Conservation (phyloP, 805 yeast genomes). For the Pichia kluyveri region DNA sequence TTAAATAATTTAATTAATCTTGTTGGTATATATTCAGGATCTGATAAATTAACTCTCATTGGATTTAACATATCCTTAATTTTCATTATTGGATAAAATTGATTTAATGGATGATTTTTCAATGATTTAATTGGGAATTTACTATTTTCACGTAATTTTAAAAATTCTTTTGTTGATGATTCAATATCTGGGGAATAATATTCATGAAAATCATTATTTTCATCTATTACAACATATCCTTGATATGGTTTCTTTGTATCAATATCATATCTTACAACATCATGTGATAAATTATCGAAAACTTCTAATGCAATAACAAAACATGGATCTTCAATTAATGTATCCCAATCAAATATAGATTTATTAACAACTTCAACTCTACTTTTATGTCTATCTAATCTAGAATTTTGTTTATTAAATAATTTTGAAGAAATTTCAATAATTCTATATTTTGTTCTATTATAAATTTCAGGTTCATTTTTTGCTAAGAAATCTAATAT, state of each 20-base stretch:
- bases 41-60: slow-evolving; percentile 54
- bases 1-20: slow-evolving; percentile 57
- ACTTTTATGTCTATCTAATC: slow-evolving; percentile 31
- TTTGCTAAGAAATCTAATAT: slow-evolving; percentile 54
- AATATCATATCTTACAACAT: slow-evolving; percentile 67
- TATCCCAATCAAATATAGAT: slow-evolving; percentile 70
- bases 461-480: slow-evolving; percentile 66
- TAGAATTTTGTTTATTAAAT: slow-evolving; percentile 44
- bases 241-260: slow-evolving; percentile 59
- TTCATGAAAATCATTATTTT: slow-evolving; percentile 66
- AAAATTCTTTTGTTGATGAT: slow-evolving; percentile 43
- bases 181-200: slow-evolving; percentile 58
- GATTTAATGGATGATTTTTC: slow-evolving; percentile 50
- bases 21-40: slow-evolving; percentile 79
- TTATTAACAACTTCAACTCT: slow-evolving; percentile 61
- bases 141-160: slow-evolving; percentile 46
- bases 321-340: slow-evolving; percentile 52
- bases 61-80: slow-evolving; percentile 50
- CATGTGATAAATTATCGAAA: slow-evolving; percentile 79
- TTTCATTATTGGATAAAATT: slow-evolving; percentile 33
- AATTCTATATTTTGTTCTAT: slow-evolving; percentile 56
- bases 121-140: slow-evolving; percentile 24
- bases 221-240: slow-evolving; percentile 69
- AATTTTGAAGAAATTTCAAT: slow-evolving; percentile 62
- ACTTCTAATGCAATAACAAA: slow-evolving; percentile 76